Evolutionary conservation across 306 rosid species (phyloP).

Genomic region (Cicer arietinum): DNA sequence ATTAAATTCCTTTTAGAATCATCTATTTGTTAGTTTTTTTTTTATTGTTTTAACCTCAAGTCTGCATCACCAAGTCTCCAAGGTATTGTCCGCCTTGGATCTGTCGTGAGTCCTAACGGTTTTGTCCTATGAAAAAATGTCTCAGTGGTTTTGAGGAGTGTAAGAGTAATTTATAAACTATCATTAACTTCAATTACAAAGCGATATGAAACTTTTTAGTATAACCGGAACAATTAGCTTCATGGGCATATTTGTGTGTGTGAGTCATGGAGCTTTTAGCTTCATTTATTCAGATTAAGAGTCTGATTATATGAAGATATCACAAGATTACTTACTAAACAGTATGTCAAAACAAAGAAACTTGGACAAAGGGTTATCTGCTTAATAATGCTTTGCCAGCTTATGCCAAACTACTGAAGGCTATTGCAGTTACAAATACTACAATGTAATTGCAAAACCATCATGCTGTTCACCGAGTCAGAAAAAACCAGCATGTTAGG

Average conservation of each 20-base stretch:
- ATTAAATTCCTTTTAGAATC: neutral
- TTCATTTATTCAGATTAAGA: conserved; percentile 1
- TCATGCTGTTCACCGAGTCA: conserved; percentile 41
- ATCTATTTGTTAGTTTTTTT: neutral
- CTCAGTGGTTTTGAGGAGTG: no score
- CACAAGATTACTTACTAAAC: neutral
- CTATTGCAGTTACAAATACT: conserved; percentile 35
- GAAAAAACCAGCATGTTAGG: conserved; percentile 44
- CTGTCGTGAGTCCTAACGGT: no score
- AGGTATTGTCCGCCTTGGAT: no score
- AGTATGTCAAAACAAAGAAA: conserved; percentile 9
- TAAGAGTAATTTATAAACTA: no score
- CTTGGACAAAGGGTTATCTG: conserved; percentile 20
- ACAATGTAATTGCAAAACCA: conserved; percentile 43
- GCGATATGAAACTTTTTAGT: no score
- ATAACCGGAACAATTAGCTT: neutral
- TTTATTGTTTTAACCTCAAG: no score
- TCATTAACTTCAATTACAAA: no score
- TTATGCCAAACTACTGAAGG: conserved; percentile 47
- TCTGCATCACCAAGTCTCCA: no score
- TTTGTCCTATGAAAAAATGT: no score
- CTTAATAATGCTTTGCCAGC: conserved; percentile 35
- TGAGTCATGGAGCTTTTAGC: neutral
- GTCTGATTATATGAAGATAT: conserved; percentile 13
- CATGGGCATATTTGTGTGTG: neutral